Evolutionary conservation across 371 early-diverging fungal species (phyloP).

Genomic region (Saksenaea oblongispora): DNA sequence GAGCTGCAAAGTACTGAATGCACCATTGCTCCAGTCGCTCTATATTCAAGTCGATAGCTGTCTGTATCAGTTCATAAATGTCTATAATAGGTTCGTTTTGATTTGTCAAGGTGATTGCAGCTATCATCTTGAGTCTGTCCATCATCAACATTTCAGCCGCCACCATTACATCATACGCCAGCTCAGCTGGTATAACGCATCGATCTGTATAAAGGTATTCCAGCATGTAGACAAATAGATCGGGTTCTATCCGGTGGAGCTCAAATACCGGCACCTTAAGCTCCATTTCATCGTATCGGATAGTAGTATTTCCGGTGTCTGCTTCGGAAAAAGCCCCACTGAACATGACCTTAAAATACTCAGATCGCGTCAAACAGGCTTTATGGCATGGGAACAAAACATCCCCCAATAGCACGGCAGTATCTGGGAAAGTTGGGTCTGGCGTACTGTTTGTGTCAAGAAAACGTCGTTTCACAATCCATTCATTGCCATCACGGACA

Average conservation of each 20-base stretch:
- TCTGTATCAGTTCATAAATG: slow-evolving; percentile 31
- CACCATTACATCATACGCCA: slow-evolving; percentile 36
- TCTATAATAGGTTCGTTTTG: slow-evolving; percentile 23
- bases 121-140: slow-evolving; percentile 34
- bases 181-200: slow-evolving; percentile 26
- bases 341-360: slow-evolving; percentile 39
- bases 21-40: slow-evolving; percentile 43
- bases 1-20: slow-evolving; percentile 34
- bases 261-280: slow-evolving; percentile 23
- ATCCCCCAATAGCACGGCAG: slow-evolving; percentile 30
- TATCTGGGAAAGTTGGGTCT: slow-evolving; percentile 27
- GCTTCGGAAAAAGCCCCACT: slow-evolving; percentile 33
- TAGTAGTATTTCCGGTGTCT: neutral
- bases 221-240: slow-evolving; percentile 27
- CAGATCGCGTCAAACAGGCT: slow-evolving; percentile 31
- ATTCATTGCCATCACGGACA: neutral
- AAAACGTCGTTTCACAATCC: neutral
- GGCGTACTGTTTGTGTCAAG: neutral
- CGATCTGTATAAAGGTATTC: slow-evolving; percentile 46
- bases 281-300: slow-evolving; percentile 7
- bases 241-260: slow-evolving; percentile 23
- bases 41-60: slow-evolving; percentile 28
- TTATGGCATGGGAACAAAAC: slow-evolving; percentile 35
- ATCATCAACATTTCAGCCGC: slow-evolving; percentile 34
- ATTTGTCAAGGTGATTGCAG: slow-evolving; percentile 34